Conservation (phyloP, 257 asterid species). For the Nicotiana obtusifolia region DNA sequence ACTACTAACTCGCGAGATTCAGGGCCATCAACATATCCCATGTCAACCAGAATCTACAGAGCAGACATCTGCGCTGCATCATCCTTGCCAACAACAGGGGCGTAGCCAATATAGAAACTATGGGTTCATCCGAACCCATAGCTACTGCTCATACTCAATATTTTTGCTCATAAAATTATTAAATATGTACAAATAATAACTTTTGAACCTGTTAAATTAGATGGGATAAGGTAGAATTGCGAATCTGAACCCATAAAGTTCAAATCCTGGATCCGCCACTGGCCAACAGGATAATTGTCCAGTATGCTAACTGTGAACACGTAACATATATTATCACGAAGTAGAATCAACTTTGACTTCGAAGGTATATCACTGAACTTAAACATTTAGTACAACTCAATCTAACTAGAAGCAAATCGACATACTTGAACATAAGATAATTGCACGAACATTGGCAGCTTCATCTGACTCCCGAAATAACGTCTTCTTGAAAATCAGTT, state of each 20-base stretch:
- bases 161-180: no score
- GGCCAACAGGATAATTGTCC: constrained; percentile 86
- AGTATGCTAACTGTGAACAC: constrained; percentile 37
- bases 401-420: not conserved
- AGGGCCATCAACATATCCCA: constrained; percentile 69
- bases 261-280: no score
- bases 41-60: constrained; percentile 87
- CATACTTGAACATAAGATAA: constrained; percentile 89
- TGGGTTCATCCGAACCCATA: no score
- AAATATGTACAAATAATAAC: no score
- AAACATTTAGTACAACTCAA: not conserved
- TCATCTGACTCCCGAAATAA: constrained; percentile 95
- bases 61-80: constrained; percentile 97
- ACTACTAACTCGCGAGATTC: constrained; percentile 88
- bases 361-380: not conserved
- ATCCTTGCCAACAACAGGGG: constrained; percentile 46
- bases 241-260: no score
- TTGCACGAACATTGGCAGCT: constrained; percentile 91
- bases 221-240: no score
- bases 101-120: no score
- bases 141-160: no score
- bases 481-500: constrained; percentile 78
- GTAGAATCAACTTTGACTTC: constrained; percentile 2
- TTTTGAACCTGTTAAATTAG: no score
- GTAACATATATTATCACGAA: not conserved